Conservation (phyloP, 2,329 filamentous ascomycete genomes). For the Cercospora zeina region DNA sequence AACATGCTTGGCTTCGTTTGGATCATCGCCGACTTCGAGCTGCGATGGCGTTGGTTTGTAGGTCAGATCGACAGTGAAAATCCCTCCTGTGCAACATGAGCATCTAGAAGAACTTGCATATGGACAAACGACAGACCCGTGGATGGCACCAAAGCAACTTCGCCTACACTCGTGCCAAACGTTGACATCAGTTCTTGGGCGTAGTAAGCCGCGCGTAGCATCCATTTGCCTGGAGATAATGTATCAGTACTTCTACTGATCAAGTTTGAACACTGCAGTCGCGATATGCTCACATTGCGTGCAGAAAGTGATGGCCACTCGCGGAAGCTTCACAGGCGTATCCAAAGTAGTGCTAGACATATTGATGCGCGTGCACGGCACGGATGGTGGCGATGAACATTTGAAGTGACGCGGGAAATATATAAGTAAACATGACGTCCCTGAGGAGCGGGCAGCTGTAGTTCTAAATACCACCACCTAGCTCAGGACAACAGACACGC, state of each 20-base stretch:
- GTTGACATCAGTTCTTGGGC: conserved; percentile 94
- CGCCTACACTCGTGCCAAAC: conserved; percentile 78
- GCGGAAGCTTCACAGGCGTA: conserved; percentile 54
- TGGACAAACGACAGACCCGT: conserved; percentile 57
- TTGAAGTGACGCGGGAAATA: background rate
- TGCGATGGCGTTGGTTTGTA: conserved; percentile 29
- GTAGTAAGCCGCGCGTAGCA: conserved; percentile 60
- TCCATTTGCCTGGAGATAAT: conserved; percentile 30
- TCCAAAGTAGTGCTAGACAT: conserved; percentile 8
- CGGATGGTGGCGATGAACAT: background rate
- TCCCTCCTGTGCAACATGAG: conserved; percentile 49
- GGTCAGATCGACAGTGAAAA: conserved; percentile 73
- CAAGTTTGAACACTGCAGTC: background rate
- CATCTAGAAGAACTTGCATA: background rate
- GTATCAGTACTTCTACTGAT: conserved; percentile 20
- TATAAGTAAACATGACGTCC: conserved; percentile 6
- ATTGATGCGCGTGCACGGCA: background rate
- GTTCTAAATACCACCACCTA: too few species aligned
- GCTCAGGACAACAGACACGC: background rate
- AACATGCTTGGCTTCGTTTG: conserved; percentile 45
- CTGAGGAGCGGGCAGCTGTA: background rate
- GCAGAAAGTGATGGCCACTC: conserved; percentile 86
- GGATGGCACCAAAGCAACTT: conserved; percentile 80
- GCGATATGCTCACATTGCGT: conserved; percentile 62
- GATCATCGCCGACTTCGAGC: conserved; percentile 18